These are phyloP conservation scores for Verbena officinalis DNA, from an alignment of 257 asterid species.

Conservation along the genomic window DNA sequence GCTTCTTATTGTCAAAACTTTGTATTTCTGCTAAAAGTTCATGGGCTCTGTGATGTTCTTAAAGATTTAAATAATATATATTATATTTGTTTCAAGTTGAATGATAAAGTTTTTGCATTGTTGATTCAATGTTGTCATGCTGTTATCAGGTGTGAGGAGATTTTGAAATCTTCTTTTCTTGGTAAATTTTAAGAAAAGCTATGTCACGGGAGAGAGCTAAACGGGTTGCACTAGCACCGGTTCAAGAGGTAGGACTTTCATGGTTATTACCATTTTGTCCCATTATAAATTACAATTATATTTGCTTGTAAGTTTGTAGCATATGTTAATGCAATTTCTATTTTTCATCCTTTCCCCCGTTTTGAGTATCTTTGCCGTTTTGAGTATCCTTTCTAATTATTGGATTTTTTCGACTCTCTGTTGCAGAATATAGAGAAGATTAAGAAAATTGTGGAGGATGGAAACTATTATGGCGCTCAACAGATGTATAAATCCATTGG, in stretches of 20 bases:
- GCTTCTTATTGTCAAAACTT: background rate
- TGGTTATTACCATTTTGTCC: constrained; percentile 19
- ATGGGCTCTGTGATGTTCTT: background rate
- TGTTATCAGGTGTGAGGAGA: constrained; percentile 2
- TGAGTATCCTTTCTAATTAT: background rate
- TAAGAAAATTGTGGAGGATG: constrained; percentile 72
- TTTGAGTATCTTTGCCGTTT: background rate
- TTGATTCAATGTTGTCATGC: constrained; percentile 3
- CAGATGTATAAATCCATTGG: constrained; percentile 93
- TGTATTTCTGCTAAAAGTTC: background rate
- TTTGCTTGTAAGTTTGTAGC: constrained; percentile 7
- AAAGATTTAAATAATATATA: too few relatives aligned
- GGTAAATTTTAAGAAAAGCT: constrained; percentile 24
- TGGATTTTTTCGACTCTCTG: background rate
- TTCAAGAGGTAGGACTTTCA: constrained; percentile 54
- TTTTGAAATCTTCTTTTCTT: background rate
- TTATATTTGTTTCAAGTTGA: constrained; percentile 16
- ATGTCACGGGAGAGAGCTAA: constrained; percentile 80
- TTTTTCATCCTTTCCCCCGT: background rate
- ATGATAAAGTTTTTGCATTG: constrained; percentile 4
- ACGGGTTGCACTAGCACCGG: constrained; percentile 71
- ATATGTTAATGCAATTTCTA: background rate
- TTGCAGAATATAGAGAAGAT: constrained; percentile 81
- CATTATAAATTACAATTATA: background rate
- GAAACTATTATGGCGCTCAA: constrained; percentile 94